Evolutionary conservation across 768 basidiomycete species (phyloP), one percentile per base, ranked within the genome.

Genomic region (Xerocomus potaroensis): DNA sequence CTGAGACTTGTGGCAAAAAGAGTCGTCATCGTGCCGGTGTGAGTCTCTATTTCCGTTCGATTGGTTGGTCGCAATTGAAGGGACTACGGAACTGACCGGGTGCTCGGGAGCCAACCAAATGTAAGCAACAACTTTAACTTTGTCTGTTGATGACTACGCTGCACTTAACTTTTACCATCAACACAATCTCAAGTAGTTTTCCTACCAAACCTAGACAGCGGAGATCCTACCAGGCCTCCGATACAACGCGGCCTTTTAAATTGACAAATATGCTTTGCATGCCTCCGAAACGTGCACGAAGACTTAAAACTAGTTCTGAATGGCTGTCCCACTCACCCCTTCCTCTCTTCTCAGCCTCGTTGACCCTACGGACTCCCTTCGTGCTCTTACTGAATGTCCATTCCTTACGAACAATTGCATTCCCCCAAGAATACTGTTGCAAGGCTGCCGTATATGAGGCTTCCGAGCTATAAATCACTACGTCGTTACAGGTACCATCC

Each of bases 171-270:
- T 33, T 15, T 43, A 34, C 37, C 50, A 26, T 43, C n/a, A n/a
- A 14, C 15, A 37, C 33, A 54, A 44, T 45, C 47, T 47, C 58
- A 44, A 44, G 48, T 7, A 55, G 38, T 43, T 26, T 35, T 10
- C 16, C 55, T 41, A 44, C 50, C 53, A 45, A 47, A 60, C 61
- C 40, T 37, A 59, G 59, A 50, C 40, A 45, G 59, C 56, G 59
- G 56, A 59, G 57, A 62, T 58, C 55, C 24, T 33, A 16, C 44
- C 45, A 41, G 32, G 30, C 49, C 38, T 48, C 51, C 38, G 50
- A 49, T 45, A 49, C 37, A 55, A 57, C 48, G 60, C 58, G 58
- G 60, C 33, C 55, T 63, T 63, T 49, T 38, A 53, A 61, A 45
- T 39, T 34, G 37, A 39, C 40, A 37, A 40, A 40, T 48, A 51